These are phyloP conservation scores for Arthrobotrys sphaeroides DNA, from an alignment of 2,329 filamentous ascomycete species.

Conservation along the genomic window DNA sequence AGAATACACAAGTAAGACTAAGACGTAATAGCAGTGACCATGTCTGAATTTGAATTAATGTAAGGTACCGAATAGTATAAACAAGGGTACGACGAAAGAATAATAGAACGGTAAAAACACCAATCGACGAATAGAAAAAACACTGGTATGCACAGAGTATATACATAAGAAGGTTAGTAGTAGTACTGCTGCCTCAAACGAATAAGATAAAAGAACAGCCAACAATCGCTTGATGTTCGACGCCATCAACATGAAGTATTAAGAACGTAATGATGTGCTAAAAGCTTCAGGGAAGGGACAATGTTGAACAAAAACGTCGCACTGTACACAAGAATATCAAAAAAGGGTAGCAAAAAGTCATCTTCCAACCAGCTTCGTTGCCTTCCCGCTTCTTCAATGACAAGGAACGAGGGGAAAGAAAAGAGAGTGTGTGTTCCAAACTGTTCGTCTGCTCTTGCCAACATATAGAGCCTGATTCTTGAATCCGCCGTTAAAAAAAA, in stretches of 20 bases:
- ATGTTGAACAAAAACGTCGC: conserved; percentile 11
- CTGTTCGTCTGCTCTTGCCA: conserved; percentile 36
- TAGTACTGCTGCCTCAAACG: conserved; percentile 35
- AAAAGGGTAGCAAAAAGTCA: conserved; percentile 25
- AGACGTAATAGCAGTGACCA: neutral
- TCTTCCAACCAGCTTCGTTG: conserved; percentile 24
- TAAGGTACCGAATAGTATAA: conserved; percentile 9
- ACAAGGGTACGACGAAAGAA: neutral
- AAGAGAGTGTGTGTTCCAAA: conserved; percentile 22
- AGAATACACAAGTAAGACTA: neutral
- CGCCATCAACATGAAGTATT: conserved; percentile 44
- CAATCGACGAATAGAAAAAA: conserved; percentile 1
- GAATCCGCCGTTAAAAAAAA: neutral
- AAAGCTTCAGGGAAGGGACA: neutral
- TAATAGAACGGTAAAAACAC: conserved; percentile 2
- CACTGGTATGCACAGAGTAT: conserved; percentile 35
- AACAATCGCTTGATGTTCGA: conserved; percentile 38
- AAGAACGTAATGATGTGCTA: conserved; percentile 27
- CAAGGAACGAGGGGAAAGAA: conserved; percentile 31
- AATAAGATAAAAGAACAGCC: neutral
- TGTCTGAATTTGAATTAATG: neutral
- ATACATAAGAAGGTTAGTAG: conserved; percentile 47
- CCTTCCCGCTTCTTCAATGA: conserved; percentile 1
- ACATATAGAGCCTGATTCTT: neutral
- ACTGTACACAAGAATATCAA: conserved; percentile 51